A percentile compares a stretch with the other conserved stretches of the same genome.
Evolutionary conservation across 2,329 filamentous ascomycete species (phyloP).

Genomic region (Ampelomyces quisqualis): DNA sequence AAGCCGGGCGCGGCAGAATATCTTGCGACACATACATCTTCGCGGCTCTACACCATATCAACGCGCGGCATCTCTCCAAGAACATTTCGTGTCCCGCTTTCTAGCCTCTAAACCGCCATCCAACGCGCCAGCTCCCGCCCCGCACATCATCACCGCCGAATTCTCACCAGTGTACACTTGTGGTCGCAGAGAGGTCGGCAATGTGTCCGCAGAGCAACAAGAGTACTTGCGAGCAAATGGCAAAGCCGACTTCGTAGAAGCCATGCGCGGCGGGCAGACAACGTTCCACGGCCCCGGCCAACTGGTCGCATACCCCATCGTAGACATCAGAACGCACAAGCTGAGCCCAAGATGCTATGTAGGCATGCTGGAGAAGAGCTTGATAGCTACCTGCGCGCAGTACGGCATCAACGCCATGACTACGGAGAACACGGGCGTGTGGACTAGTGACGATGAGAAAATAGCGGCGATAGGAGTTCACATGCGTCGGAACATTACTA

Average conservation of each 20-base stretch:
- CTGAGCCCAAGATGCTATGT: conserved; percentile 77
- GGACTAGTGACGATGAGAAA: conserved; percentile 62
- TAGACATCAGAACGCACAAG: conserved; percentile 72
- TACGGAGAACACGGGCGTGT: conserved; percentile 81
- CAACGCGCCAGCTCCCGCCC: conserved; percentile 54
- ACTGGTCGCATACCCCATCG: conserved; percentile 84
- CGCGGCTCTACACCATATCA: conserved; percentile 56
- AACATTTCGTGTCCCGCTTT: conserved; percentile 56
- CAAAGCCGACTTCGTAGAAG: conserved; percentile 64
- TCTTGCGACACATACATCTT: conserved; percentile 62
- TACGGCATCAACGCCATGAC: conserved; percentile 65
- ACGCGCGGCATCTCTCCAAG: conserved; percentile 58
- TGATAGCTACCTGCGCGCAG: conserved; percentile 63
- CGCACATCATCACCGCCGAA: conserved; percentile 76
- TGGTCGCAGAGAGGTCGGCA: conserved; percentile 71
- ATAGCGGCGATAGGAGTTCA: conserved; percentile 94
- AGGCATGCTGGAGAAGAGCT: conserved; percentile 71
- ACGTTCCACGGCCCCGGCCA: conserved; percentile 97
- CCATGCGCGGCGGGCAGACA: conserved; percentile 82
- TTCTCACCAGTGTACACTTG: conserved; percentile 84
- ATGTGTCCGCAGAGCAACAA: conserved; percentile 52
- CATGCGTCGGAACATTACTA: conserved; percentile 77
- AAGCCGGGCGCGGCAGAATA: conserved; percentile 51
- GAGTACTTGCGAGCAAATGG: conserved; percentile 43
- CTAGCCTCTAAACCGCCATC: conserved; percentile 61